phyloP scores from a whole-genome alignment of 2,329 filamentous ascomycete genomes.

The Thyridium curvatum region DNA sequence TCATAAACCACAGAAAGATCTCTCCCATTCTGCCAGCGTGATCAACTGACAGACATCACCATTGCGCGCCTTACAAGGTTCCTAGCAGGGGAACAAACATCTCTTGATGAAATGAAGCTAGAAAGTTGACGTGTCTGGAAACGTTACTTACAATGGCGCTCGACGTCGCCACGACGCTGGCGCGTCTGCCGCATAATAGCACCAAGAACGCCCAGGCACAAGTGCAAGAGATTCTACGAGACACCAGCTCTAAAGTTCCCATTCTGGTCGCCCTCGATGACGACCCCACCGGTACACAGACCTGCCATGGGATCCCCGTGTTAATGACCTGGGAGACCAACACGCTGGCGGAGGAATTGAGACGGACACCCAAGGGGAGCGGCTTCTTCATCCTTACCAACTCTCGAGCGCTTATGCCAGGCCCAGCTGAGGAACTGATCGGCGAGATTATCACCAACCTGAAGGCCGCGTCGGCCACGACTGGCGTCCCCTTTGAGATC shows the following conservation, averaged over 20 bases:
- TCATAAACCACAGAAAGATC: too few relatives aligned
- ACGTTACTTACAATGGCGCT: too few relatives aligned
- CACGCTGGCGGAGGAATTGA: conserved; percentile 37
- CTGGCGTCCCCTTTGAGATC: conserved; percentile 39
- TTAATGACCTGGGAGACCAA: conserved; percentile 45
- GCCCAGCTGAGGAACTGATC: conserved; percentile 39
- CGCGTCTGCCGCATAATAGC: too few relatives aligned
- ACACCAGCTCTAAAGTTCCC: conserved; percentile 13
- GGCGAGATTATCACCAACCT: conserved; percentile 44
- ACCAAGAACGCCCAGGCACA: too few relatives aligned
- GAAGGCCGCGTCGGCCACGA: conserved; percentile 30
- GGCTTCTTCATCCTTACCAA: conserved; percentile 59
- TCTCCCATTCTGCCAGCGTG: too few relatives aligned
- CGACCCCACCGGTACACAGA: conserved; percentile 55
- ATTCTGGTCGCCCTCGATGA: conserved; percentile 41
- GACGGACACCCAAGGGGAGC: conserved; percentile 19
- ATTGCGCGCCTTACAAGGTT: too few relatives aligned
- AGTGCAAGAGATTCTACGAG: too few relatives aligned
- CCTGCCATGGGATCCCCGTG: conserved; percentile 51
- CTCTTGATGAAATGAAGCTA: too few relatives aligned
- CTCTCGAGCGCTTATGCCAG: conserved; percentile 46
- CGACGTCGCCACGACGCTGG: too few relatives aligned
- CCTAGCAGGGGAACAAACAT: too few relatives aligned
- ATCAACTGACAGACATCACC: too few relatives aligned
- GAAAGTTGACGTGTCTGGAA: too few relatives aligned